phyloP scores from a whole-genome alignment of 768 basidiomycete genomes.

The Pulveroboletus sp. region DNA sequence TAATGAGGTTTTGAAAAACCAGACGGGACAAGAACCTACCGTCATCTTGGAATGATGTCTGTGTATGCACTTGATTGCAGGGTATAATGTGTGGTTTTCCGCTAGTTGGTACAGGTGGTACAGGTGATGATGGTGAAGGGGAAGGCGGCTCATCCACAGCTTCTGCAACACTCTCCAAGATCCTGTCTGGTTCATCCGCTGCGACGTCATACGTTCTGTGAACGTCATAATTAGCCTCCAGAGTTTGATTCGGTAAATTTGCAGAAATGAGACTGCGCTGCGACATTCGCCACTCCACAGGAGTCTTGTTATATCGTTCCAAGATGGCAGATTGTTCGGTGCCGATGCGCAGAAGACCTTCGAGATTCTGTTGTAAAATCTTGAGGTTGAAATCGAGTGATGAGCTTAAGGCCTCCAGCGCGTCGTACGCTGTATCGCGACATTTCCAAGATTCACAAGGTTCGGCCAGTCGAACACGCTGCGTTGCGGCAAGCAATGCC shows the following conservation, averaged over 20 bases:
- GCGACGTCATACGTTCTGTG: conserved; percentile 1
- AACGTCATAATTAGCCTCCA: conserved; percentile 16
- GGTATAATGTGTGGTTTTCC: conserved; percentile 6
- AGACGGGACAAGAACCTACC: neutral
- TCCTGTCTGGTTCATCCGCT: conserved; percentile 9
- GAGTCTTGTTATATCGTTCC: conserved; percentile 35
- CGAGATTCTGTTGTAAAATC: conserved; percentile 35
- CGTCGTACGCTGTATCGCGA: conserved; percentile 23
- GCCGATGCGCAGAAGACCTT: conserved; percentile 34
- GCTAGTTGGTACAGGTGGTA: conserved; percentile 9
- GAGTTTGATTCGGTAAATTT: conserved; percentile 20
- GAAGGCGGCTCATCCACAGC: neutral
- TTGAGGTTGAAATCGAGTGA: conserved; percentile 34
- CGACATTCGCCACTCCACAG: conserved; percentile 45
- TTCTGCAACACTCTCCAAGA: conserved; percentile 8
- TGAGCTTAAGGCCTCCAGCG: conserved; percentile 26
- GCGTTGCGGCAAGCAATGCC: conserved; percentile 37
- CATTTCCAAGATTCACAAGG: conserved; percentile 22
- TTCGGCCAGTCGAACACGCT: conserved; percentile 28
- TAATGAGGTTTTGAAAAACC: neutral
- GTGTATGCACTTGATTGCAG: neutral
- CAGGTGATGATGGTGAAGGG: neutral
- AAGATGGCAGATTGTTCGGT: conserved; percentile 38
- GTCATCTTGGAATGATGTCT: conserved; percentile 13
- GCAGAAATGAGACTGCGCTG: conserved; percentile 34